Conservation (phyloP, 768 basidiomycete species). For the Boletus sp. region DNA sequence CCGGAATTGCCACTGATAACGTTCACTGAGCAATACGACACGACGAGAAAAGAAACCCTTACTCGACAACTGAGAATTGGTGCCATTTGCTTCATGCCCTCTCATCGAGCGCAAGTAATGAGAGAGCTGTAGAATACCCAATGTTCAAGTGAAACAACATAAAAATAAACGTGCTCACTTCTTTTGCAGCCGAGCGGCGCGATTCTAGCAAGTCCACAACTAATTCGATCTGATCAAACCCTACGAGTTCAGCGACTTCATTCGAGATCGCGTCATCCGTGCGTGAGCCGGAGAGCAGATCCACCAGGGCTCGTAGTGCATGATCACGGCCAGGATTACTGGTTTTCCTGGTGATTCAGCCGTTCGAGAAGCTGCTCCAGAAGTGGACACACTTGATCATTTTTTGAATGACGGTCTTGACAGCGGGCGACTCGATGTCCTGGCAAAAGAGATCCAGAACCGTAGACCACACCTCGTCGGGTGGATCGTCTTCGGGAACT, state of each 20-base stretch:
- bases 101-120: not conserved
- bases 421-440: not conserved
- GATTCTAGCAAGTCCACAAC: conserved; percentile 66
- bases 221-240: conserved; percentile 81
- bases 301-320: conserved; percentile 20
- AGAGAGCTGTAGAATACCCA: conserved; percentile 15
- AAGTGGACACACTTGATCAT: conserved; percentile 16
- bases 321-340: conserved; percentile 14
- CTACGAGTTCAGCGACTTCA: conserved; percentile 77
- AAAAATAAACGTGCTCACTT: conserved; percentile 39
- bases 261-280: conserved; percentile 72
- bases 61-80: conserved; percentile 8
- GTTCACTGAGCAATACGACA: not conserved
- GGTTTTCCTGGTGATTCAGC: conserved; percentile 7
- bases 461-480: conserved; percentile 27
- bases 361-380: not conserved
- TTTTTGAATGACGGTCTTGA: conserved; percentile 8
- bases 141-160: not conserved
- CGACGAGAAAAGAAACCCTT: not conserved
- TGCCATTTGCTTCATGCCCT: not conserved
- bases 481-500: conserved; percentile 7
- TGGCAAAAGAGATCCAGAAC: conserved; percentile 34
- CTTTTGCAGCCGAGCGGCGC: conserved; percentile 45
- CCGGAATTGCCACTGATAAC: conserved; percentile 6
- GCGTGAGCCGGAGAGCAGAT: conserved; percentile 47